phyloP scores from a whole-genome alignment of 306 rosid species.

The Medicago ruthenica region DNA sequence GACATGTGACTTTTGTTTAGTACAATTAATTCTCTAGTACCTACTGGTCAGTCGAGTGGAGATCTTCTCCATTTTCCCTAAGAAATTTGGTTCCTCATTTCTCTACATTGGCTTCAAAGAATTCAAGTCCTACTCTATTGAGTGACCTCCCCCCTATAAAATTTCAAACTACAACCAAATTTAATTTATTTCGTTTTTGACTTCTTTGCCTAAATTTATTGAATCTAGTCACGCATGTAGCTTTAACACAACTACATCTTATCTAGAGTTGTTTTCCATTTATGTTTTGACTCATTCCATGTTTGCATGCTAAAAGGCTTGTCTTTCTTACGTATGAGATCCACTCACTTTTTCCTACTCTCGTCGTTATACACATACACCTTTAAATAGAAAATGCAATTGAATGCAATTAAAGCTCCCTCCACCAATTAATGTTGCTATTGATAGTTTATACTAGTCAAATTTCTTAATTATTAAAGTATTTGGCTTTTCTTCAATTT shows the following conservation, averaged over 20 bases:
- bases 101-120: not conserved
- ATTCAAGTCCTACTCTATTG: not conserved
- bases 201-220: conserved; percentile 31
- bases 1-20: not conserved
- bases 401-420: not conserved
- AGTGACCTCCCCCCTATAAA: conserved; percentile 20
- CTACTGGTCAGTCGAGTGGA: too few species aligned
- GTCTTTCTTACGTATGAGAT: conserved; percentile 37
- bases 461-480: conserved; percentile 1
- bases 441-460: not conserved
- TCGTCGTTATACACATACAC: conserved; percentile 32
- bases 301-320: conserved; percentile 12
- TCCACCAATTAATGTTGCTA: not conserved
- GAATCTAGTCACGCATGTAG: conserved; percentile 44
- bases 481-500: conserved; percentile 38
- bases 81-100: too few species aligned
- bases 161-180: conserved; percentile 31
- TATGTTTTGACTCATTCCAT: conserved; percentile 37
- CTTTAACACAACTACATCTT: conserved; percentile 22
- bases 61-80: too few species aligned
- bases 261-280: conserved; percentile 31
- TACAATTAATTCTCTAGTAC: not conserved
- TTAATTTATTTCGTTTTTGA: conserved; percentile 33
- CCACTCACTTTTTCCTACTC: conserved; percentile 43
- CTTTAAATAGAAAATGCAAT: conserved; percentile 32